phyloP scores from a whole-genome alignment of 495 filamentous ascomycete species.

The Penicillium salamii region DNA sequence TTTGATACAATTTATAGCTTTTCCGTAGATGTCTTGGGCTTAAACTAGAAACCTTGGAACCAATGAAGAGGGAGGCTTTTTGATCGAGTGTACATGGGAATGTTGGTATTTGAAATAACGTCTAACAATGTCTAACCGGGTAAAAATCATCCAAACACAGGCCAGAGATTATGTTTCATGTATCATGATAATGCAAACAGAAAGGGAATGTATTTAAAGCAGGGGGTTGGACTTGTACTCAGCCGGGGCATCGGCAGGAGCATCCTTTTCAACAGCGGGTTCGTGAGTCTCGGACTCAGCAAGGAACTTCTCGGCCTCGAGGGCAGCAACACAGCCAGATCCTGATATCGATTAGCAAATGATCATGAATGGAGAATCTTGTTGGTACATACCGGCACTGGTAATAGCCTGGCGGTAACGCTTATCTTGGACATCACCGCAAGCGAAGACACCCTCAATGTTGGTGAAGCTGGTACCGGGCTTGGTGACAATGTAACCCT shows the following conservation, averaged over 20 bases:
- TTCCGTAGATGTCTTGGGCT: too few relatives aligned
- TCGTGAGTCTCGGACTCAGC: slow-evolving; percentile 64
- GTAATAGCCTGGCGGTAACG: slow-evolving; percentile 97
- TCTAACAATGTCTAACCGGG: slow-evolving; percentile 18
- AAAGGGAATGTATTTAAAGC: slow-evolving; percentile 42
- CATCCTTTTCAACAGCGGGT: slow-evolving; percentile 33
- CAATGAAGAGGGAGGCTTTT: too few relatives aligned
- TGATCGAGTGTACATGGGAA: slow-evolving; percentile 15
- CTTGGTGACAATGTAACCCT: slow-evolving; percentile 85
- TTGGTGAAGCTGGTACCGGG: slow-evolving; percentile 87
- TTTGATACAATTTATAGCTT: not conserved
- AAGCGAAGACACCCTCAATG: slow-evolving; percentile 90
- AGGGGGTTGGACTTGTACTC: slow-evolving; percentile 65
- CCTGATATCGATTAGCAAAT: too few relatives aligned
- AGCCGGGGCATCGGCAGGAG: slow-evolving; percentile 37
- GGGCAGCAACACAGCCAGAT: slow-evolving; percentile 88
- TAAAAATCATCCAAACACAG: not conserved
- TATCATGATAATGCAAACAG: slow-evolving; percentile 9
- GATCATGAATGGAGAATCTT: too few relatives aligned
- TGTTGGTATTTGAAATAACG: slow-evolving; percentile 11
- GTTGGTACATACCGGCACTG: too few relatives aligned
- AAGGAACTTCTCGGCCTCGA: slow-evolving; percentile 92
- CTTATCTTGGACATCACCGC: slow-evolving; percentile 98
- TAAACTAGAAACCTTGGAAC: too few relatives aligned
- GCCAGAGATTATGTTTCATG: slow-evolving; percentile 3